Evolutionary conservation across 805 yeast genomes (phyloP).

Genomic region (Cyberlindnera euphorbiiphila): DNA sequence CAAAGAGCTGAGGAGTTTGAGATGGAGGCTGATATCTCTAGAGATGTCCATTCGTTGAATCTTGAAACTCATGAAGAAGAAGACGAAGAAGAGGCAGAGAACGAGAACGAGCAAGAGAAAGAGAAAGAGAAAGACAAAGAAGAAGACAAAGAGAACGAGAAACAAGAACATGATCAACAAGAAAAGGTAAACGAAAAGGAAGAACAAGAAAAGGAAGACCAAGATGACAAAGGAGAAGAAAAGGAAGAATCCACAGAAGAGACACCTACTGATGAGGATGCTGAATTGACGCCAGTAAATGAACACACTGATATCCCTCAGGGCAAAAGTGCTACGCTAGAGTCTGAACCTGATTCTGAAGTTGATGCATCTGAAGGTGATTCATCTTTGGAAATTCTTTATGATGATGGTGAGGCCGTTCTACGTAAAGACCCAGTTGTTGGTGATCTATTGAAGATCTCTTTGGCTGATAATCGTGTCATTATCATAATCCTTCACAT

Average conservation of each 20-base stretch:
- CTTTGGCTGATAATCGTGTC: slow-evolving; percentile 70
- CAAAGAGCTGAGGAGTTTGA: slow-evolving; percentile 31
- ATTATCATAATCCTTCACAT: slow-evolving; percentile 63
- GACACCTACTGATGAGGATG: too few relatives aligned
- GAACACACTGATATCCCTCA: slow-evolving; percentile 20
- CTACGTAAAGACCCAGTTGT: slow-evolving; percentile 62
- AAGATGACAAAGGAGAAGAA: too few relatives aligned
- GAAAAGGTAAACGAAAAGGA: too few relatives aligned
- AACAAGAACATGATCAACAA: too few relatives aligned
- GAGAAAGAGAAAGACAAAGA: too few relatives aligned
- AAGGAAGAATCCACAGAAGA: slow-evolving; percentile 1
- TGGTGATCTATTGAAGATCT: slow-evolving; percentile 85
- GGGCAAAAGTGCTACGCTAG: slow-evolving; percentile 13
- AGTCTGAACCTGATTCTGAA: slow-evolving; percentile 28
- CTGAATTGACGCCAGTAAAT: too few relatives aligned
- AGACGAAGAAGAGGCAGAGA: too few relatives aligned
- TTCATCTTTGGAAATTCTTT: slow-evolving; percentile 29
- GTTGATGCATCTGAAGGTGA: slow-evolving; percentile 19
- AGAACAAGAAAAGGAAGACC: too few relatives aligned
- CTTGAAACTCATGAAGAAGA: slow-evolving; percentile 9
- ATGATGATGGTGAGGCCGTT: slow-evolving; percentile 36
- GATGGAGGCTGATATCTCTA: slow-evolving; percentile 32
- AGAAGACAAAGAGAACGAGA: neutral
- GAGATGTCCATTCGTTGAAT: slow-evolving; percentile 23
- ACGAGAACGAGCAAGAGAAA: too few relatives aligned